phyloP scores from a whole-genome alignment of 495 filamentous ascomycete genomes.

The Trichoderma erinaceum region DNA sequence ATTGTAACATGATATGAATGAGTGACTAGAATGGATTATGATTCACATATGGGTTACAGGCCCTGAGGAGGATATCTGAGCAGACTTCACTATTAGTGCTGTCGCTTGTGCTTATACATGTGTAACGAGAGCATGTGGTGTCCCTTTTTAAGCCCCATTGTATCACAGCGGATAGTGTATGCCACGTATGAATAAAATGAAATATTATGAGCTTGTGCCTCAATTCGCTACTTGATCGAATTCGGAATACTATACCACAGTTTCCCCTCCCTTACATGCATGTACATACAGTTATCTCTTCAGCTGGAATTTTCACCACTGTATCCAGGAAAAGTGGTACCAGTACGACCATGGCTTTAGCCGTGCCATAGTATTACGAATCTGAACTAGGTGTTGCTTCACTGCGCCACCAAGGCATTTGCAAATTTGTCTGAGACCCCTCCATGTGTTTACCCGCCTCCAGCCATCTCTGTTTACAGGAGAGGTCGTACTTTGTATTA shows the following conservation, averaged over 20 bases:
- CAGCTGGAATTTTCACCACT: background rate
- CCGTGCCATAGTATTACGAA: background rate
- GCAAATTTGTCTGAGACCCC: background rate
- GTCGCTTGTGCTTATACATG: background rate
- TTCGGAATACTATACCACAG: background rate
- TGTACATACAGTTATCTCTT: background rate
- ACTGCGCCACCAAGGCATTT: background rate
- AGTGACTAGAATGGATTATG: background rate
- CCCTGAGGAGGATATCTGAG: background rate
- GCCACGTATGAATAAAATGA: background rate
- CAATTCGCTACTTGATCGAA: background rate
- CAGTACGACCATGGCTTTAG: background rate
- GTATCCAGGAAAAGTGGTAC: background rate
- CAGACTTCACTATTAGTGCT: background rate
- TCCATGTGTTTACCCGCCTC: background rate
- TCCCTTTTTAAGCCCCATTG: background rate
- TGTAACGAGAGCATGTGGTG: background rate
- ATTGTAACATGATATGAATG: conserved; percentile 21
- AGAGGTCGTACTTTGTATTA: background rate
- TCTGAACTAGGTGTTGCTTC: background rate
- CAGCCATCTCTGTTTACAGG: background rate
- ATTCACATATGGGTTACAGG: background rate
- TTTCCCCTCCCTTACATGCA: background rate
- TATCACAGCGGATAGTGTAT: background rate
- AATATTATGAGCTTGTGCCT: background rate